Base-by-base conservation (phyloP, 345 rosid species). In the Cardamine chenopodiifolia region DNA sequence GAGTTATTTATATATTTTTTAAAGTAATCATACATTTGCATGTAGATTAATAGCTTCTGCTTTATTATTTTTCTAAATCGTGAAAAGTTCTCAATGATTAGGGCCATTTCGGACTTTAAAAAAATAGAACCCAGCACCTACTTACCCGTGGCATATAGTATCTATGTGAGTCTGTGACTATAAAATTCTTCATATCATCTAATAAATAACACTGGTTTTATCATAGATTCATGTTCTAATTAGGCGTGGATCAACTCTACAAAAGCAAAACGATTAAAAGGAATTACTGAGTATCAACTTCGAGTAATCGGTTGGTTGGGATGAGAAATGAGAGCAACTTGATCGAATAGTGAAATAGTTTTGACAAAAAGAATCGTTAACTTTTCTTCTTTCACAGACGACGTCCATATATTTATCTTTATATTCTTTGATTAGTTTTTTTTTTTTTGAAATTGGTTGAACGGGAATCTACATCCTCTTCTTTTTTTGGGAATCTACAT, bases 41-140 rank as follows among this genome's bases (percentile, higher is more conserved):
- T 28, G 68, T 62, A 69, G 68, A 14, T 14, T 17, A 28, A 49
- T 61, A 67, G 55, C 73, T 34, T 59, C 14, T 39, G 35, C 66
- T 60, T 59, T 68, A 29, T 23, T 17, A 6, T 10, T 10, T 57
- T 49, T 25, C 12, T 54, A 52, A 76, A 64, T 35, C 32, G n/a
- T 54, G 44, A 45, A 54, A 62, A 62, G 59, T 34, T 69, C 25
- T 76, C 59, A 62, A 70, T 69, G 80, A 75, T 68, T 68, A 74
- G 56, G 58, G 10, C 44, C 70, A 61, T 60, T 50, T 50, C 6
- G 14, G 58, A 58, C 57, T 68, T 39, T 28, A 18, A 7, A 45
- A 45, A 40, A 20, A 31, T 32, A 59, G 39, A 60, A 60, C 17
- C 19, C 28, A 40, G 32, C 20, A 31, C 17, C 37, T 40, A 15